These are phyloP conservation scores for Aureobasidium sp. DNA, from an alignment of 2,329 filamentous ascomycete genomes.

Conservation along the genomic window DNA sequence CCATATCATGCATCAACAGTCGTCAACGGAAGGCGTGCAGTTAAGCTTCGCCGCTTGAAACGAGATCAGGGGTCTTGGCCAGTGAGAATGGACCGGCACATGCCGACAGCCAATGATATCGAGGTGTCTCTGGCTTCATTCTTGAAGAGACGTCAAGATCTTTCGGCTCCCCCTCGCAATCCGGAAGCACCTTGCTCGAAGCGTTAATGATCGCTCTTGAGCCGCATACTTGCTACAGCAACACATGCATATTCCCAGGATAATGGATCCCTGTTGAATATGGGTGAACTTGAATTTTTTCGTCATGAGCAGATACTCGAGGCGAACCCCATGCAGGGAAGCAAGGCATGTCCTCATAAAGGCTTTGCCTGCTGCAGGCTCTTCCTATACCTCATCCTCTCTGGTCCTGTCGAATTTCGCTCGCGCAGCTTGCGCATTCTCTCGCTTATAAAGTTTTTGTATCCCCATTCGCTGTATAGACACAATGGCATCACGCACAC, in stretches of 20 bases:
- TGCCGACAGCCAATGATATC: background rate
- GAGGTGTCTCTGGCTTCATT: background rate
- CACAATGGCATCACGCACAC: background rate
- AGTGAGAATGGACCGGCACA: background rate
- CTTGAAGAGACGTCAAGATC: background rate
- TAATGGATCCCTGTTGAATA: background rate
- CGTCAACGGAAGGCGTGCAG: background rate
- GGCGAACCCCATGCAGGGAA: constrained; percentile 1
- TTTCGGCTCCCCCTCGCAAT: background rate
- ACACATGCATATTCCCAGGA: constrained; percentile 5
- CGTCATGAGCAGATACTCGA: background rate
- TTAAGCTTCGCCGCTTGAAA: background rate
- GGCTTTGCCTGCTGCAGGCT: background rate
- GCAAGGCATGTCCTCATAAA: background rate
- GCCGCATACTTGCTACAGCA: constrained; percentile 5
- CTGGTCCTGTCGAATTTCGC: background rate
- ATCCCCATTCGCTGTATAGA: background rate
- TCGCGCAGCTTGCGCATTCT: background rate
- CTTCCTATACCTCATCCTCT: background rate
- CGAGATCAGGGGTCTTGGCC: background rate
- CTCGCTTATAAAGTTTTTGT: background rate
- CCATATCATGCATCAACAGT: background rate
- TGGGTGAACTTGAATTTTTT: background rate
- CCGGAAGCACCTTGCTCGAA: background rate
- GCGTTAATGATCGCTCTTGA: background rate